Evolutionary conservation across 805 yeast genomes (phyloP).

Genomic region (Starmerella lactis-condensi): DNA sequence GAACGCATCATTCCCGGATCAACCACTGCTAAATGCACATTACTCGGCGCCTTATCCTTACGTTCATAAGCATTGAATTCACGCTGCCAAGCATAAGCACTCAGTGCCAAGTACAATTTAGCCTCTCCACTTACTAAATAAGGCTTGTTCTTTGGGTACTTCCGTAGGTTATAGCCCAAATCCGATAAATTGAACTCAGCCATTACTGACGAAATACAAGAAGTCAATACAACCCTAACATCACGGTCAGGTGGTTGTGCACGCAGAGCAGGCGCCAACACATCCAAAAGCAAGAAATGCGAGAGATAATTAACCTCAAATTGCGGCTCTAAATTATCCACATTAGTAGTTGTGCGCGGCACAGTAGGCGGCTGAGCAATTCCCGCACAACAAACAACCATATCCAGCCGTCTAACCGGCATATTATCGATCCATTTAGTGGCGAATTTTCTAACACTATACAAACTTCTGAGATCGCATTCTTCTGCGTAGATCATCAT

Average conservation of each 20-base stretch:
- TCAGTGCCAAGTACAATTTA: conserved; percentile 55
- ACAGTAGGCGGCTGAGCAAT: conserved; percentile 54
- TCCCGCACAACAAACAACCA: conserved; percentile 74
- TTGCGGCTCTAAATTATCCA: conserved; percentile 76
- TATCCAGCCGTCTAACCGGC: conserved; percentile 83
- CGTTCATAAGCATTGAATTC: conserved; percentile 40
- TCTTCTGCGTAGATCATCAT: conserved; percentile 74
- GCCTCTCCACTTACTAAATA: conserved; percentile 69
- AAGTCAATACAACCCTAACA: conserved; percentile 60
- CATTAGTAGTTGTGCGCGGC: conserved; percentile 39
- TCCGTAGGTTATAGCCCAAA: conserved; percentile 33
- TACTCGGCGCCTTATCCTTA: conserved; percentile 48
- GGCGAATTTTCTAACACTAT: conserved; percentile 72
- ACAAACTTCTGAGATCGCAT: conserved; percentile 58
- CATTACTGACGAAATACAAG: conserved; percentile 61
- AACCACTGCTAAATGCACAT: conserved; percentile 51
- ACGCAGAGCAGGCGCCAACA: conserved; percentile 65
- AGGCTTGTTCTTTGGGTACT: conserved; percentile 45
- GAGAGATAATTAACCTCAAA: conserved; percentile 66
- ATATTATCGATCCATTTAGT: conserved; percentile 82
- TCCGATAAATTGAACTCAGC: conserved; percentile 47
- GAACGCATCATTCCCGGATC: conserved; percentile 90
- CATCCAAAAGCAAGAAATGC: conserved; percentile 61
- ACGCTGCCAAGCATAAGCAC: conserved; percentile 63
- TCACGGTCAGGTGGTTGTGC: conserved; percentile 92